Percentiles rank a stretch among this genome's conserved stretches.
Conservation (phyloP, 352 stramenopile genomes). For the Phytophthora cactorum region DNA sequence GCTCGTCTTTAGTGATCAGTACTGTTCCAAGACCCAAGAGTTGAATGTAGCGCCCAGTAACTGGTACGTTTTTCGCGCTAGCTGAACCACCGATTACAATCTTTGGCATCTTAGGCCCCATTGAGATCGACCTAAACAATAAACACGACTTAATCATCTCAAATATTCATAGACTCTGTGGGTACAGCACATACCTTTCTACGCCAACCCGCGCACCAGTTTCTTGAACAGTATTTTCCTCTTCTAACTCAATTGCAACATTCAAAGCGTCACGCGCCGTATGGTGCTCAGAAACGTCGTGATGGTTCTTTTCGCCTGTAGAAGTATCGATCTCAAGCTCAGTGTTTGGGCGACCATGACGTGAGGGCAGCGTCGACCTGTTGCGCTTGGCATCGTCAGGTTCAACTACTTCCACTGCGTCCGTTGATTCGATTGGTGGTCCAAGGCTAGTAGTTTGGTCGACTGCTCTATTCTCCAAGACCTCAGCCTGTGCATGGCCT, state of each 20-base stretch:
- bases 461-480: not conserved
- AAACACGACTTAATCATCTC: conserved; percentile 5
- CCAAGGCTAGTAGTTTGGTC: conserved; percentile 11
- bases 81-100: conserved; percentile 61
- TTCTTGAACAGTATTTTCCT: conserved; percentile 11
- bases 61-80: conserved; percentile 43
- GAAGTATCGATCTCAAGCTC: conserved; percentile 17
- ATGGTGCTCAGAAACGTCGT: conserved; percentile 22
- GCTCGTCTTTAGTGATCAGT: conserved; percentile 39
- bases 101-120: conserved; percentile 63
- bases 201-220: conserved; percentile 1
- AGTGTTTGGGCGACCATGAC: not conserved
- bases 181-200: conserved; percentile 20
- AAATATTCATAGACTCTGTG: not conserved
- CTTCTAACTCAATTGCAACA: conserved; percentile 54
- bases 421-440: conserved; percentile 24
- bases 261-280: conserved; percentile 21
- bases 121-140: conserved; percentile 26
- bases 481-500: not conserved
- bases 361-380: not conserved
- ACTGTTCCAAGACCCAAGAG: conserved; percentile 70
- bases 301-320: conserved; percentile 9
- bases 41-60: conserved; percentile 75
- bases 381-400: conserved; percentile 18
- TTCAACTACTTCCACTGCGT: conserved; percentile 1